A percentile compares a stretch with the other conserved stretches of the same genome.
These are phyloP conservation scores for Euphorbia schlechtendalii DNA, from an alignment of 441 rosid genomes.

Conservation along the genomic window DNA sequence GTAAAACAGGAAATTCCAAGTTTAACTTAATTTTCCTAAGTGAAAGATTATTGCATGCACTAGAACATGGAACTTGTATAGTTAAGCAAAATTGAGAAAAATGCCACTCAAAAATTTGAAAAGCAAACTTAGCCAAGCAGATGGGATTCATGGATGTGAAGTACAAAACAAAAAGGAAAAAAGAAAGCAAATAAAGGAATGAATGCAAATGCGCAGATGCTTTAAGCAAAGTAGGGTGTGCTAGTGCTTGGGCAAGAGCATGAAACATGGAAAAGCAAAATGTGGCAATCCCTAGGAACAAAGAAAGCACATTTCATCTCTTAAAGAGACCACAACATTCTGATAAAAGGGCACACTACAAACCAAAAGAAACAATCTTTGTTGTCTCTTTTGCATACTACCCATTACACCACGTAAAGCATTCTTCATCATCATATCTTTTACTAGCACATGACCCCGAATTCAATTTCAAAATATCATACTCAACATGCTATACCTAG, in stretches of 20 bases:
- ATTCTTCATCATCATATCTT: not conserved
- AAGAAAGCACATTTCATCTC: constrained; percentile 13
- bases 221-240: constrained; percentile 14
- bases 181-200: constrained; percentile 9
- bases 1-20: too few relatives aligned
- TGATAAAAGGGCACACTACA: constrained; percentile 1
- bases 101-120: too few relatives aligned
- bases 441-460: not conserved
- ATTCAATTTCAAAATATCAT: not conserved
- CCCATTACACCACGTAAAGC: not conserved
- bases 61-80: not conserved
- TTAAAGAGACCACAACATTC: constrained; percentile 12
- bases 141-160: not conserved
- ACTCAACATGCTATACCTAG: not conserved
- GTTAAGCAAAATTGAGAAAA: not conserved
- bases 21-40: too few relatives aligned
- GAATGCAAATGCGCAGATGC: not conserved
- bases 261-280: constrained; percentile 26
- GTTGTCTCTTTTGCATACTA: constrained; percentile 1
- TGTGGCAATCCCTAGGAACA: constrained; percentile 35
- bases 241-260: constrained; percentile 13
- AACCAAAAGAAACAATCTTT: not conserved
- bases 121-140: not conserved
- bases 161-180: not conserved
- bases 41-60: too few relatives aligned